These are phyloP conservation scores for Cyberlindnera mississippiensis DNA, from an alignment of 805 yeast species.

Conservation along the genomic window DNA sequence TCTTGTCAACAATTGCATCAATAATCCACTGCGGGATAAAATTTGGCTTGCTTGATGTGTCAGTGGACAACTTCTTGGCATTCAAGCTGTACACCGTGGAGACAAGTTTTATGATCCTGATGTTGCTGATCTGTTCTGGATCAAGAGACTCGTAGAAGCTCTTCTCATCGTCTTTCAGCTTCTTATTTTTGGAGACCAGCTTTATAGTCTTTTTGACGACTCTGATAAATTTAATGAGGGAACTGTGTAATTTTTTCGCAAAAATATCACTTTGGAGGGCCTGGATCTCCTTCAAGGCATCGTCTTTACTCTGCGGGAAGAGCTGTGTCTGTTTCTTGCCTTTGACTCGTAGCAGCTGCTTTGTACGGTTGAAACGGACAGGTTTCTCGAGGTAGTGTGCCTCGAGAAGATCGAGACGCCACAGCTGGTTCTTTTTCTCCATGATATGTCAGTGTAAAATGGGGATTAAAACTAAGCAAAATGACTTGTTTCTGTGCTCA, in stretches of 20 bases:
- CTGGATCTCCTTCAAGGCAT: constrained; percentile 42
- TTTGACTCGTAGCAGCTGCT: constrained; percentile 24
- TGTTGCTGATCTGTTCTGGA: constrained; percentile 23
- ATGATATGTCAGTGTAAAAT: no score
- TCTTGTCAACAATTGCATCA: constrained; percentile 28
- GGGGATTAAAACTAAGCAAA: no score
- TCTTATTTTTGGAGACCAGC: constrained; percentile 10
- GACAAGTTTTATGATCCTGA: constrained; percentile 20
- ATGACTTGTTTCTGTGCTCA: no score
- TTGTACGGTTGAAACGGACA: constrained; percentile 49
- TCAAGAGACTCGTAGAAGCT: constrained; percentile 24
- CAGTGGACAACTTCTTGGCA: constrained; percentile 11
- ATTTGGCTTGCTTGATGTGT: constrained; percentile 1
- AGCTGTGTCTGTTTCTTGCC: constrained; percentile 38
- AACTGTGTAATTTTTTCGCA: constrained; percentile 46
- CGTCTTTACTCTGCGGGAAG: constrained; percentile 34
- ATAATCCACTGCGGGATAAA: constrained; percentile 26
- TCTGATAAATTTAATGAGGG: constrained; percentile 38
- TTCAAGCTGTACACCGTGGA: constrained; percentile 14
- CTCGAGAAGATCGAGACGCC: constrained; percentile 57
- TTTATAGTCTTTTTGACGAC: constrained; percentile 31
- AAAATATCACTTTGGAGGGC: constrained; percentile 43
- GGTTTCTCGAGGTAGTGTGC: constrained; percentile 38
- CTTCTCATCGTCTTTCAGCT: constrained; percentile 13
- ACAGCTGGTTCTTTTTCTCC: constrained; percentile 35